These are phyloP conservation scores for Theileria sp. DNA, from an alignment of 169 alveolate genomes.

Conservation along the genomic window DNA sequence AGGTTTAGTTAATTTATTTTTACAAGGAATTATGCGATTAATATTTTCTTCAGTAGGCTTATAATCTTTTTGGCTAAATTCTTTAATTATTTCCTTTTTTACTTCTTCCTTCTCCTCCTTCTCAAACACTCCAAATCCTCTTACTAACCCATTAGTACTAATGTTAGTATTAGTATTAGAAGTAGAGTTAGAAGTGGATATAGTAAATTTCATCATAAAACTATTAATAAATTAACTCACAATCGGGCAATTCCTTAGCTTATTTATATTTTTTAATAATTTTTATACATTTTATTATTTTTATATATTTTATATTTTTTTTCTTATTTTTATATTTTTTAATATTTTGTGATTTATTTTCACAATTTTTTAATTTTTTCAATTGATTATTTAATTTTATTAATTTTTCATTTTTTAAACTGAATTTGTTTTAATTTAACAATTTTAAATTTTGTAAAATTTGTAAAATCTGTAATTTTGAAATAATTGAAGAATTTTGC, in stretches of 20 bases:
- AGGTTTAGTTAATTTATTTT: conserved; percentile 38
- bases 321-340: too few relatives aligned
- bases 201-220: neutral
- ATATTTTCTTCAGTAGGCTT: neutral
- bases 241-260: neutral
- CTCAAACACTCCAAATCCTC: neutral
- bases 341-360: neutral
- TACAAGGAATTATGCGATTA: conserved; percentile 49
- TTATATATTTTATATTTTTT: neutral
- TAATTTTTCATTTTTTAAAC: too few relatives aligned
- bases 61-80: conserved; percentile 4
- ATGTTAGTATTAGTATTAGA: neutral
- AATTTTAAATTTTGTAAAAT: too few relatives aligned
- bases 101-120: neutral
- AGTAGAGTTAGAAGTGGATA: neutral
- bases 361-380: neutral
- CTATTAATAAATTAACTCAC: neutral
- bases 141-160: neutral
- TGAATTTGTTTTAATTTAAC: too few relatives aligned
- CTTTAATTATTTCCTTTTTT: conserved; percentile 10
- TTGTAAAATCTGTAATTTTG: neutral
- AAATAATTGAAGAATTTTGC: neutral
- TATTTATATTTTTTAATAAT: too few relatives aligned
- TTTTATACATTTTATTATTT: neutral
- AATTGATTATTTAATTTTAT: too few relatives aligned